Percentiles rank a stretch among this genome's conserved stretches.
Conservation (phyloP, 345 rosid genomes). For the Hibiscus tridactylites region DNA sequence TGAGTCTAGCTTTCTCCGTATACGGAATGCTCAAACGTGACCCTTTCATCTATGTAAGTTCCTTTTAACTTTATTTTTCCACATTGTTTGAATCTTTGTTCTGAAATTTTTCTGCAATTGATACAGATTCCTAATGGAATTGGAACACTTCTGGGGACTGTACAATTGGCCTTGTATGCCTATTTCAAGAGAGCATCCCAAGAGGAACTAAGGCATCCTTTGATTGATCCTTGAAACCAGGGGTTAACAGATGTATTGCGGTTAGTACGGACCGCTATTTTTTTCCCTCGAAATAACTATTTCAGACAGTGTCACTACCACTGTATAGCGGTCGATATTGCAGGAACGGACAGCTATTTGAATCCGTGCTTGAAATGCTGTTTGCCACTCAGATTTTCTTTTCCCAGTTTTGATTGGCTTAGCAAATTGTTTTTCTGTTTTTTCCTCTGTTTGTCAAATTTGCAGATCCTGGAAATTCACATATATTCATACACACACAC, state of each 20-base stretch:
- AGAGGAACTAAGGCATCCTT: constrained; percentile 25
- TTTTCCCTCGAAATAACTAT: no score
- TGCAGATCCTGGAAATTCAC: background rate
- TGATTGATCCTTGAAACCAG: constrained; percentile 18
- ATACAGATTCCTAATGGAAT: constrained; percentile 44
- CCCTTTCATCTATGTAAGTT: constrained; percentile 38
- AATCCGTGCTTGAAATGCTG: no score
- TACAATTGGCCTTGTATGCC: constrained; percentile 28
- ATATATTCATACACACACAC: background rate
- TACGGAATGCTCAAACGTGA: constrained; percentile 37
- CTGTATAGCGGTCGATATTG: no score
- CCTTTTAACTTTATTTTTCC: background rate
- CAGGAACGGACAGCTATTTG: no score
- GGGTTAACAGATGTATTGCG: no score
- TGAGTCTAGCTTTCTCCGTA: constrained; percentile 39
- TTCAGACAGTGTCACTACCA: no score
- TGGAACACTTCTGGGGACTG: constrained; percentile 35
- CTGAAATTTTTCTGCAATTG: background rate
- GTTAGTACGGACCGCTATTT: no score
- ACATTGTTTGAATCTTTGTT: background rate
- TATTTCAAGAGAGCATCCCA: constrained; percentile 23
- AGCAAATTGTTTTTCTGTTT: background rate
- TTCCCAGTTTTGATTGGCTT: background rate
- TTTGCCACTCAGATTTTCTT: no score
- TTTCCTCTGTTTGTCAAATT: background rate